Evolutionary conservation across 2,329 filamentous ascomycete species (phyloP), one percentile per base, ranked within the genome.

Genomic region (Aspergillus versicolor): DNA sequence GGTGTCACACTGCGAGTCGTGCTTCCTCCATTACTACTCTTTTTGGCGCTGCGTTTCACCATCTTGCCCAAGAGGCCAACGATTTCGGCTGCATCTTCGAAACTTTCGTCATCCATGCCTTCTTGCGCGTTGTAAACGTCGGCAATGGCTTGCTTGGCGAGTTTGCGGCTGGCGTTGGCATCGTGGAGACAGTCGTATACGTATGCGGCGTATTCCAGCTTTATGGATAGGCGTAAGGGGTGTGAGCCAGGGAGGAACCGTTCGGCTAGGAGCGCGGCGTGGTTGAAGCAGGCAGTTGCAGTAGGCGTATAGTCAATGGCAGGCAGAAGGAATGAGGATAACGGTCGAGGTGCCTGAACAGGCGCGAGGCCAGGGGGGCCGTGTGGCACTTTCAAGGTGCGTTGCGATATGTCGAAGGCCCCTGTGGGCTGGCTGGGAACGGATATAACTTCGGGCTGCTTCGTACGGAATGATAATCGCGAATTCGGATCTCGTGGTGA

Each of bases 61-160:
- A 97, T 94, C 68, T 88, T 90, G 6, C 91, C 91, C 1, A 97
- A 75, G 0, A 94, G 87, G 1, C 89, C 88, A 8, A 97, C 92
- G 12, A 97, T 82, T 67, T 93, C 89, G 57, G 91, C 92, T 0
- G 92, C 91, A 72, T 97, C 94, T 63, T 89, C 86, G 70, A 97
- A 99, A 80, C 94, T 95, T 64, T 95, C 91, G 68, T 97, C 92
- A 58, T 95, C 91, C 86, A 97, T 93, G 19, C 90, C 91, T 73
- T 97, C 92, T 52, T 89, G 87, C 1, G 92, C 91, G 56, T 92
- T 89, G 70, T 97, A 97, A 1, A 97, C 93, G 66, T 96, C 91
- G 42, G 89, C 84, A 59, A 97, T 94, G 3, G 92, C 91, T 38
- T 87, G 83, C 67, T 90, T 88, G 11, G 94, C 93, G 13, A 97